Base-by-base conservation (phyloP, 2,329 filamentous ascomycete genomes). In the Tolypocladium tropicale region DNA sequence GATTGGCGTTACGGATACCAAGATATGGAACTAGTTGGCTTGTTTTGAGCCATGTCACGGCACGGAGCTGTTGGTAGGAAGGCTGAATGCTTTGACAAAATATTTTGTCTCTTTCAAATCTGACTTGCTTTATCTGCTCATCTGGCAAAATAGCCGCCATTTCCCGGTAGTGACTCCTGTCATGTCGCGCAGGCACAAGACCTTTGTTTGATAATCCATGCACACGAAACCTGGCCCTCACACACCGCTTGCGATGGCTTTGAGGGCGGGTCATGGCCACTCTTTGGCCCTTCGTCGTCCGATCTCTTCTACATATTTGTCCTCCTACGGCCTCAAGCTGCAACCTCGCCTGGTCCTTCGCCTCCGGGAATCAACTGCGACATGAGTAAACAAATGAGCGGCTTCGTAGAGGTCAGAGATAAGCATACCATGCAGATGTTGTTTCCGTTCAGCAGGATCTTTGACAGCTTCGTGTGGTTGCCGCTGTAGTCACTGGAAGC, bases 371-470 rank as follows among this genome's bases (percentile, higher is more conserved):
- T 90, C 71, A 91, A 78, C 87, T 91, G n/a, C 5, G 60, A 23
- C 9, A 18, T 21, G 7, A 1, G 43, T 65, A 23, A 68, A 58
- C 10, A 39, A 34, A 14, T 2, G 10, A 30, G 5, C 9, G 9
- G 11, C 32, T 5, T 6, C 2, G 25, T 16, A 5, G 12, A 23
- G 6, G 18, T 12, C n/a, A 14, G n/a, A 21, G n/a, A 41, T 6
- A 41, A 18, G 63, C 79, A 56, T 81, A 96, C 94, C 94, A 99
- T 99, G 88, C 93, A 97, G 61, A 99, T 90, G 68, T 97, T 97
- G 76, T 99, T 99, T 56, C 94, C 94, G 67, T 99, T 99, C 41
- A 99, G 77, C 46, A 99, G 76, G 59, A 99, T 96, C 79, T 97
- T 97, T 53, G 91, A 82, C 43, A 99, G 82, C 72, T 95, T 95